Conservation (phyloP, 2,329 filamentous ascomycete genomes). For the Pseudogymnoascus sp. region DNA sequence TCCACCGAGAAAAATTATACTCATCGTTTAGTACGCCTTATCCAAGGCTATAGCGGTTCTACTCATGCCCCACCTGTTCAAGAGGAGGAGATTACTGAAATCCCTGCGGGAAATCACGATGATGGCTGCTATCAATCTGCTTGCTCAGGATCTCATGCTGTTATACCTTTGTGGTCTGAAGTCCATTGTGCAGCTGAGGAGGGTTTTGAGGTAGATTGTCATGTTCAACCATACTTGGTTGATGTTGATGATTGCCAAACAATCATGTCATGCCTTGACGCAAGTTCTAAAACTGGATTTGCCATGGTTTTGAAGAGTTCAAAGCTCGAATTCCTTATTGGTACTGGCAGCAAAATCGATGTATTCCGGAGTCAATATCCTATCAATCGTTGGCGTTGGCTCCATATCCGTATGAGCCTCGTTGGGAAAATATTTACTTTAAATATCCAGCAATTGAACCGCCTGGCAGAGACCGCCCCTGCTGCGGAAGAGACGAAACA, state of each 20-base stretch:
- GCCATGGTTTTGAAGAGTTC: slow-evolving; percentile 1
- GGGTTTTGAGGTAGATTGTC: slow-evolving; percentile 9
- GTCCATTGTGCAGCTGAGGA: background rate
- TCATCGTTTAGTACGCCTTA: slow-evolving; percentile 13
- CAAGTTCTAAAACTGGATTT: slow-evolving; percentile 8
- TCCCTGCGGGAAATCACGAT: background rate
- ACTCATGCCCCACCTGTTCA: slow-evolving; percentile 11
- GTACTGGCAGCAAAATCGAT: background rate
- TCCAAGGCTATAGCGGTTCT: slow-evolving; percentile 12
- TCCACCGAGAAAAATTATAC: slow-evolving; percentile 13
- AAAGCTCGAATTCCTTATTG: background rate
- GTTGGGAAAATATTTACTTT: slow-evolving; percentile 7
- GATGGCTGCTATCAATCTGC: slow-evolving; percentile 2
- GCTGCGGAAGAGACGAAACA: background rate
- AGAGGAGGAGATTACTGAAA: slow-evolving; percentile 8
- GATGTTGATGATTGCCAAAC: slow-evolving; percentile 10
- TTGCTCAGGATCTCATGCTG: background rate
- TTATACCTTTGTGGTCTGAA: slow-evolving; percentile 12
- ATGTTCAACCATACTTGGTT: slow-evolving; percentile 14
- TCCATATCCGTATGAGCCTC: slow-evolving; percentile 9
- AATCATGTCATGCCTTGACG: slow-evolving; percentile 9
- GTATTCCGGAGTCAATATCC: background rate
- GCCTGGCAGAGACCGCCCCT: slow-evolving; percentile 5
- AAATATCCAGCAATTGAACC: slow-evolving; percentile 11
- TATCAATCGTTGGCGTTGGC: slow-evolving; percentile 12